Percentiles rank a stretch among this genome's conserved stretches.
These are phyloP conservation scores for Chrysanthemum makinoi DNA, from an alignment of 129 eudicot genomes.

Conservation along the genomic window DNA sequence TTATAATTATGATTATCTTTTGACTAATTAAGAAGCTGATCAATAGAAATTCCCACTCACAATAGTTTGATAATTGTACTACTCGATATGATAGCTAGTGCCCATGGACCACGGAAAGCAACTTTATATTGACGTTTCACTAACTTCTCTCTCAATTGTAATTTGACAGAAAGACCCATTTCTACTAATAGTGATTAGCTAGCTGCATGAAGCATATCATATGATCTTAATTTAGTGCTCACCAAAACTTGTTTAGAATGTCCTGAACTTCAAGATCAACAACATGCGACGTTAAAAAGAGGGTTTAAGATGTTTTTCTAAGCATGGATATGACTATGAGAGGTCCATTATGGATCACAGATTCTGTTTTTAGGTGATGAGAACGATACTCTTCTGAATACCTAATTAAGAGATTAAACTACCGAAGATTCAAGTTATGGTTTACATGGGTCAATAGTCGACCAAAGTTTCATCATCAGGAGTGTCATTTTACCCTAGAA, in stretches of 20 bases:
- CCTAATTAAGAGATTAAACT: conserved; percentile 1
- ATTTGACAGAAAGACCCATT: conserved; percentile 23
- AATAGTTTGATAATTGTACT: neutral
- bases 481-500: too few relatives aligned
- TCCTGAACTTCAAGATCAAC: neutral
- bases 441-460: too few relatives aligned
- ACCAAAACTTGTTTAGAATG: neutral
- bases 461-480: too few relatives aligned
- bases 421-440: too few relatives aligned
- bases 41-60: conserved; percentile 13
- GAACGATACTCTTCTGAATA: neutral
- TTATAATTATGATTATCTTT: conserved; percentile 28
- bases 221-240: conserved; percentile 20
- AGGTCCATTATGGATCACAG: too few relatives aligned
- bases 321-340: neutral
- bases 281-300: neutral
- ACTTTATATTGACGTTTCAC: conserved; percentile 22
- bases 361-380: neutral
- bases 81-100: conserved; percentile 28
- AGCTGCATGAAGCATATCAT: conserved; percentile 11
- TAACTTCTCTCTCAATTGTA: conserved; percentile 10
- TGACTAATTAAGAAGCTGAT: conserved; percentile 31
- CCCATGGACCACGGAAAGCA: conserved; percentile 34
- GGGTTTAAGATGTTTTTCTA: neutral
- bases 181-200: conserved; percentile 19